Conservation (phyloP, 2,329 filamentous ascomycete species). For the Paramyrothecium sp. region DNA sequence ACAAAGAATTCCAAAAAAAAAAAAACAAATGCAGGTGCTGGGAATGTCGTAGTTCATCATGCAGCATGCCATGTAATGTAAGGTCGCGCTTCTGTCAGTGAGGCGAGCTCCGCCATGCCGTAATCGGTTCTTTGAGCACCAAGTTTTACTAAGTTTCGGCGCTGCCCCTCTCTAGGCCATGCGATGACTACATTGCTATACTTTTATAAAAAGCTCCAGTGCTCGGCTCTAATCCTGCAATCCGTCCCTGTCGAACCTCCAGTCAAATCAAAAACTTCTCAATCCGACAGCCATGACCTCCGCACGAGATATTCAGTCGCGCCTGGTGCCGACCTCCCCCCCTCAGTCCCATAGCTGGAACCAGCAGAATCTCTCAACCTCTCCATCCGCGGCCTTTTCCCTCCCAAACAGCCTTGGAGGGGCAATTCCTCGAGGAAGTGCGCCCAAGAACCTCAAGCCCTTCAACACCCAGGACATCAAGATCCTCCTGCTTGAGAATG, state of each 20-base stretch:
- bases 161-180: neutral
- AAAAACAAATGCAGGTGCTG: no score
- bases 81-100: neutral
- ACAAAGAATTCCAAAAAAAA: no score
- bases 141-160: neutral
- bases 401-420: constrained; percentile 62
- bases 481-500: constrained; percentile 91
- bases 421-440: constrained; percentile 34
- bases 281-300: constrained; percentile 34
- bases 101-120: neutral
- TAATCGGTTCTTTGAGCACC: neutral
- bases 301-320: constrained; percentile 44
- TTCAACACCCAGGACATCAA: constrained; percentile 97
- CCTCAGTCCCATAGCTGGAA: constrained; percentile 52
- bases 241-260: constrained; percentile 22
- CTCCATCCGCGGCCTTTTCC: constrained; percentile 74
- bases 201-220: constrained; percentile 16
- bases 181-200: neutral
- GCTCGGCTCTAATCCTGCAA: constrained; percentile 28
- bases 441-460: constrained; percentile 80
- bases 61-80: no score
- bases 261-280: constrained; percentile 8
- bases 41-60: no score
- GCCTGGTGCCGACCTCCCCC: constrained; percentile 30
- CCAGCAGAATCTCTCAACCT: constrained; percentile 61